Conservation (phyloP, 768 basidiomycete genomes). For the Termitomyces sp. region DNA sequence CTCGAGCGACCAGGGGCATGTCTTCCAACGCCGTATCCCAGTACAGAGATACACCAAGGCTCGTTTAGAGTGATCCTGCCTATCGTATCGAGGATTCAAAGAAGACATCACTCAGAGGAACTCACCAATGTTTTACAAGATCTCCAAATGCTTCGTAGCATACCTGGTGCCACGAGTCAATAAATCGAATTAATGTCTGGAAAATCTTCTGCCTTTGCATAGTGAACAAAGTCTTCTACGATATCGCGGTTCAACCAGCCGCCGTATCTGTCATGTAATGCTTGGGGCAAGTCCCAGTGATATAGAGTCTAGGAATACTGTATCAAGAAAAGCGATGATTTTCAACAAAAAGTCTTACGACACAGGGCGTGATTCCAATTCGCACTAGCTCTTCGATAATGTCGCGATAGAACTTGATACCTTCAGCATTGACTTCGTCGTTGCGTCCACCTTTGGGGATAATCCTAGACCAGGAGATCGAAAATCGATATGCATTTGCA, state of each 20-base stretch:
- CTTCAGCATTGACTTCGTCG: constrained; percentile 59
- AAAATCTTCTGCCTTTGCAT: constrained; percentile 38
- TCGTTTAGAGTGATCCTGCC: constrained; percentile 69
- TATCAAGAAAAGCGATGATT: not conserved
- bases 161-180: constrained; percentile 25
- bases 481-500: constrained; percentile 70
- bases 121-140: constrained; percentile 65
- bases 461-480: constrained; percentile 67
- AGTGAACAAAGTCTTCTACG: constrained; percentile 56
- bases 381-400: constrained; percentile 61
- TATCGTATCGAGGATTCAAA: not conserved
- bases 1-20: constrained; percentile 70
- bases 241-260: constrained; percentile 72
- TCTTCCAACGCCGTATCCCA: constrained; percentile 60
- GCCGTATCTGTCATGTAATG: constrained; percentile 64
- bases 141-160: constrained; percentile 72
- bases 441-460: constrained; percentile 60
- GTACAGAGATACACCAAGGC: constrained; percentile 59
- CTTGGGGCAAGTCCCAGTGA: constrained; percentile 78
- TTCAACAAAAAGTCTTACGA: constrained; percentile 31
- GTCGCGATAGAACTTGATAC: constrained; percentile 61
- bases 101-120: not conserved
- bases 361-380: constrained; percentile 56
- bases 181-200: not conserved
- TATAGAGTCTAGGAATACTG: constrained; percentile 48